Evolutionary conservation across 257 asterid genomes (phyloP).

Genomic region (Solanum peruvianum): DNA sequence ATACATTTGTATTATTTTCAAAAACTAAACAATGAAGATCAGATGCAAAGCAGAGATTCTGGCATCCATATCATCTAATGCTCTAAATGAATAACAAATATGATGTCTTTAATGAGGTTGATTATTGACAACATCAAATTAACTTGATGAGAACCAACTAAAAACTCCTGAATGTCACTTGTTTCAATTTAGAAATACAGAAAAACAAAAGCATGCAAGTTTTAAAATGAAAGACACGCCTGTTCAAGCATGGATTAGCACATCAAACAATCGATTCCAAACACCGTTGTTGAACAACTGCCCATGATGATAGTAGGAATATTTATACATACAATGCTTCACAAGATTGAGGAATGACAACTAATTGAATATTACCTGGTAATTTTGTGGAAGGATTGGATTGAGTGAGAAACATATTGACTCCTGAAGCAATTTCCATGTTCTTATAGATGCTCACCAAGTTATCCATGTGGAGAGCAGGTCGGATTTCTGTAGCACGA

Average conservation of each 20-base stretch:
- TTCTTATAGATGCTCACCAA: conserved; percentile 79
- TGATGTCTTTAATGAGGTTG: background rate
- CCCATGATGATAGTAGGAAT: background rate
- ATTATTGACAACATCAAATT: background rate
- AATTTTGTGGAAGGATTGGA: conserved; percentile 23
- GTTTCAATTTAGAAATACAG: background rate
- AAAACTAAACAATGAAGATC: background rate
- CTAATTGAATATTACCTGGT: conserved; percentile 34
- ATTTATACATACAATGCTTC: background rate
- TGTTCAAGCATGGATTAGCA: background rate
- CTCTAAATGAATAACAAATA: background rate
- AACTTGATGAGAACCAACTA: background rate
- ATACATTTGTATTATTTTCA: background rate
- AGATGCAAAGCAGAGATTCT: background rate
- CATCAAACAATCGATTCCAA: background rate
- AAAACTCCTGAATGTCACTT: background rate
- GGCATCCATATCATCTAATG: background rate
- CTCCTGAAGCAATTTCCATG: conserved; percentile 80
- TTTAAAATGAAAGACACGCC: background rate
- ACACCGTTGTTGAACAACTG: background rate
- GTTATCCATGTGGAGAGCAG: conserved; percentile 96
- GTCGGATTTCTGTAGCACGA: conserved; percentile 53
- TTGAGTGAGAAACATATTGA: conserved; percentile 49
- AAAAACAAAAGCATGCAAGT: background rate
- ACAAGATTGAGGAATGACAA: background rate